These are phyloP conservation scores for Cytospora chrysosperma DNA, from an alignment of 2,329 filamentous ascomycete species.

Conservation along the genomic window DNA sequence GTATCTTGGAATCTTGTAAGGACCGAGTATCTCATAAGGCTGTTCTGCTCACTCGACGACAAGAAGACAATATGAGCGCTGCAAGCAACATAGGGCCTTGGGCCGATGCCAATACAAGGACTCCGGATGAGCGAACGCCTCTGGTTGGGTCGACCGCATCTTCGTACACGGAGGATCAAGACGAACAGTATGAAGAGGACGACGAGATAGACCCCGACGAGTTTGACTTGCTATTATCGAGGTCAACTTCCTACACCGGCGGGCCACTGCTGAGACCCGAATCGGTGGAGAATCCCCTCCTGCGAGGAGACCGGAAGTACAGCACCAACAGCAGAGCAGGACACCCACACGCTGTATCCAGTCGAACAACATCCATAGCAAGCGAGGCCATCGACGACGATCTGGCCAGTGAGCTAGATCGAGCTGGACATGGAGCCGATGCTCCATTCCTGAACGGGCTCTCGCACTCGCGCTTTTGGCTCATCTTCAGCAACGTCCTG, in stretches of 20 bases:
- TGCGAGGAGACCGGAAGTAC: constrained; percentile 36
- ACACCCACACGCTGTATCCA: constrained; percentile 7
- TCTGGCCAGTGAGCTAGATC: background rate
- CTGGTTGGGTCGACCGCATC: constrained; percentile 14
- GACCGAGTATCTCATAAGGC: background rate
- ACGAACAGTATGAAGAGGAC: constrained; percentile 6
- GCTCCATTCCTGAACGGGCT: constrained; percentile 45
- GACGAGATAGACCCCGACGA: constrained; percentile 35
- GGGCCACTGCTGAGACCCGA: constrained; percentile 44
- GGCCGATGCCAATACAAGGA: background rate
- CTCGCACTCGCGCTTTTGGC: constrained; percentile 55
- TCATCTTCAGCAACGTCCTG: constrained; percentile 60
- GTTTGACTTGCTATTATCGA: constrained; percentile 39
- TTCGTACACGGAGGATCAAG: background rate
- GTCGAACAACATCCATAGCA: constrained; percentile 10
- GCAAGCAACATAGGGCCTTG: background rate
- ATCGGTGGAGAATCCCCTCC: constrained; percentile 40
- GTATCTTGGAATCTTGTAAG: background rate
- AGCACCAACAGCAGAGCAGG: constrained; percentile 25
- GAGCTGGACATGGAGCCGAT: background rate
- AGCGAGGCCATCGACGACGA: constrained; percentile 18
- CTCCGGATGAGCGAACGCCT: constrained; percentile 20
- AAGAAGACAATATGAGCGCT: constrained; percentile 1
- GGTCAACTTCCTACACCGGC: constrained; percentile 39
- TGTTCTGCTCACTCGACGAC: background rate